These are phyloP conservation scores for Phytophthora multivora DNA, from an alignment of 352 stramenopile genomes.

Conservation along the genomic window DNA sequence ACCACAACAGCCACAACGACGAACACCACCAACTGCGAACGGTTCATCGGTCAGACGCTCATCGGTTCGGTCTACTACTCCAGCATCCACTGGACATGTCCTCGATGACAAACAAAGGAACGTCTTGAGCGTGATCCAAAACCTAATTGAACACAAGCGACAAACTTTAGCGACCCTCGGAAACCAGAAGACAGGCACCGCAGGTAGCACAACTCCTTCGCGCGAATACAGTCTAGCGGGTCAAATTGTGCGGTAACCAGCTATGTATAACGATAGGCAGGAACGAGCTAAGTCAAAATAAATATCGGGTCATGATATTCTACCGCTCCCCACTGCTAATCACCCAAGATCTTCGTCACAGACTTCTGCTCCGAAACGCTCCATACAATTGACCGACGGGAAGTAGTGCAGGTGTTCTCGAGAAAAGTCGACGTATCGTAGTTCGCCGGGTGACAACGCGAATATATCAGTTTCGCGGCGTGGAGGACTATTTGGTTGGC, in stretches of 20 bases:
- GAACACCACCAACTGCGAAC: constrained; percentile 1
- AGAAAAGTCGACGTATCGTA: constrained; percentile 54
- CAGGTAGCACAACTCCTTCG: constrained; percentile 14
- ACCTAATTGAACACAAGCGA: constrained; percentile 81
- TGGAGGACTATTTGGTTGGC: constrained; percentile 11
- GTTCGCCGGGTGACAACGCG: constrained; percentile 42
- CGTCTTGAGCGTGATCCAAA: constrained; percentile 76
- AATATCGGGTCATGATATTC: constrained; percentile 31
- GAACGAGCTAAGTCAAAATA: constrained; percentile 19
- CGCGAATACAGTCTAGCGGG: constrained; percentile 23
- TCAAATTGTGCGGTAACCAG: constrained; percentile 27
- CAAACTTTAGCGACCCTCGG: constrained; percentile 64
- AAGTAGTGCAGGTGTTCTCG: constrained; percentile 76
- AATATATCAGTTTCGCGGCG: constrained; percentile 12
- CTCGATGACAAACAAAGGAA: constrained; percentile 70
- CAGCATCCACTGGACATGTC: neutral
- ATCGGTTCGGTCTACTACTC: constrained; percentile 4
- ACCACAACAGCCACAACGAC: constrained; percentile 20
- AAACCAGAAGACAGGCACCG: constrained; percentile 17
- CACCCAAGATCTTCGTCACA: constrained; percentile 61
- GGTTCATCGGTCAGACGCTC: constrained; percentile 4
- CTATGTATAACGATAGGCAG: neutral
- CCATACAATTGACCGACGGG: constrained; percentile 77
- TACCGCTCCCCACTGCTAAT: constrained; percentile 8
- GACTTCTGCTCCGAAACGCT: constrained; percentile 59